Conservation (phyloP, 2,329 filamentous ascomycete genomes). For the Trichophyton equinum region DNA sequence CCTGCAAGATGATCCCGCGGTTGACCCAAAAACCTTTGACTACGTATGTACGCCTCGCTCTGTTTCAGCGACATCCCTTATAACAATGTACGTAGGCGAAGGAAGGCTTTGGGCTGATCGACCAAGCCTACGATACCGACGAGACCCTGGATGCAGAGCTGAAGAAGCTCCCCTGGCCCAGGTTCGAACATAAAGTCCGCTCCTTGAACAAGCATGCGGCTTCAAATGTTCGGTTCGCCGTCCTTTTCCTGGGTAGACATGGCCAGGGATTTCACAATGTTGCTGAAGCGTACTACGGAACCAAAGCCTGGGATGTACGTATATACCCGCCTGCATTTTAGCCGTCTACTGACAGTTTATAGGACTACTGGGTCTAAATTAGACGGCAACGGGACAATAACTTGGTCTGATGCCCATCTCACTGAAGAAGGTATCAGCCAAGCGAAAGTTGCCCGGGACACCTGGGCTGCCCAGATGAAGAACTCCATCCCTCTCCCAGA, state of each 20-base stretch:
- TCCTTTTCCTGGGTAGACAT: slow-evolving; percentile 49
- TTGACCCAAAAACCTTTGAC: slow-evolving; percentile 37
- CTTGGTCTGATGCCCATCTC: slow-evolving; percentile 48
- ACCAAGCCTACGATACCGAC: slow-evolving; percentile 34
- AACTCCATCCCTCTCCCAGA: slow-evolving; percentile 41
- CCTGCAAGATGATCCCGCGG: slow-evolving; percentile 38
- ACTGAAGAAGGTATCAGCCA: slow-evolving; percentile 42
- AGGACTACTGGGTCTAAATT: slow-evolving; percentile 49
- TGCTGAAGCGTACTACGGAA: slow-evolving; percentile 47
- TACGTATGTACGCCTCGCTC: slow-evolving; percentile 27
- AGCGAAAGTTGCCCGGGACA: slow-evolving; percentile 31
- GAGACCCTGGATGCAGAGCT: slow-evolving; percentile 18
- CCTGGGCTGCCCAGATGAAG: slow-evolving; percentile 40
- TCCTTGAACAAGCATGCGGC: slow-evolving; percentile 32
- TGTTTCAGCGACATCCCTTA: not conserved
- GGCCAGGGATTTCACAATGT: slow-evolving; percentile 52
- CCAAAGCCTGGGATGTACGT: slow-evolving; percentile 46
- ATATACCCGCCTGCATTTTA: not conserved
- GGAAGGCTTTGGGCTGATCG: slow-evolving; percentile 38
- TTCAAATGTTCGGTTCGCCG: slow-evolving; percentile 36
- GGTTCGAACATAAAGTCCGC: slow-evolving; percentile 38
- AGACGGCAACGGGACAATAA: slow-evolving; percentile 43
- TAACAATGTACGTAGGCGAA: not conserved
- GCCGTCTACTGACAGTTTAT: not conserved
- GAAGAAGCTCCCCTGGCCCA: slow-evolving; percentile 42